phyloP scores from a whole-genome alignment of 2,329 filamentous ascomycete genomes.

The Microdochium trichocladiopsis region DNA sequence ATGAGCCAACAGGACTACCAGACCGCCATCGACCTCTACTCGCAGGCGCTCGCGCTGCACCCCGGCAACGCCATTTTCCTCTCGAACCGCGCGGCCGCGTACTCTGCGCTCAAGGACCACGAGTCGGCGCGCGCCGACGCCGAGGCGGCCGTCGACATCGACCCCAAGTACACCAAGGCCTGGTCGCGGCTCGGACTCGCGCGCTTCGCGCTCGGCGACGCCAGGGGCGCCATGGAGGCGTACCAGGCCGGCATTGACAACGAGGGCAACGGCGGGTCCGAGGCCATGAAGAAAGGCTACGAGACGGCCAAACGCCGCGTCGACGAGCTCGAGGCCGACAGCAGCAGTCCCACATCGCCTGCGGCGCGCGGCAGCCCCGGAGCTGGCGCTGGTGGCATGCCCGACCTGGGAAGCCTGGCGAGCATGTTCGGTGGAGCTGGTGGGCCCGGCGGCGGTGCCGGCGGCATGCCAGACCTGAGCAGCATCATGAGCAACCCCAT shows the following conservation, averaged over 20 bases:
- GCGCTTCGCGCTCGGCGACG: slow-evolving; percentile 84
- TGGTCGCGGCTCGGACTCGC: slow-evolving; percentile 93
- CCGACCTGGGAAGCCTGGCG: slow-evolving; percentile 63
- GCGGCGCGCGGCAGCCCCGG: slow-evolving; percentile 37
- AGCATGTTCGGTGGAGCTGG: slow-evolving; percentile 66
- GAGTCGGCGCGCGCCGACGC: slow-evolving; percentile 79
- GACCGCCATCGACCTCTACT: slow-evolving; percentile 78
- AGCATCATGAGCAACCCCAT: slow-evolving; percentile 96
- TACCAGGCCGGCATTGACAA: slow-evolving; percentile 89
- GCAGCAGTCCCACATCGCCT: slow-evolving; percentile 39
- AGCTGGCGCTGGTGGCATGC: slow-evolving; percentile 54
- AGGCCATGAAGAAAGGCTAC: slow-evolving; percentile 95
- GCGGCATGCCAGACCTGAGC: slow-evolving; percentile 81
- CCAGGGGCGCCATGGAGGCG: slow-evolving; percentile 87
- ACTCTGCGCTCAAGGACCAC: slow-evolving; percentile 80
- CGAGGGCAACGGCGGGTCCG: slow-evolving; percentile 88
- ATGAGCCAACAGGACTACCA: slow-evolving; percentile 93
- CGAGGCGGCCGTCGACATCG: slow-evolving; percentile 79
- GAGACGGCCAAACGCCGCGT: slow-evolving; percentile 88
- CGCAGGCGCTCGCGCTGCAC: slow-evolving; percentile 72
- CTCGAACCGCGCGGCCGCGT: slow-evolving; percentile 91
- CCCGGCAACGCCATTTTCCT: slow-evolving; percentile 93
- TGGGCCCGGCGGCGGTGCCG: slow-evolving; percentile 53
- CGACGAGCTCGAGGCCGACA: slow-evolving; percentile 66
- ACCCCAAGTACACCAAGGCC: slow-evolving; percentile 93